A percentile compares a stretch with the other conserved stretches of the same genome.
Evolutionary conservation across 2,329 filamentous ascomycete genomes (phyloP).

Genomic region (Cladophialophora yegresii): DNA sequence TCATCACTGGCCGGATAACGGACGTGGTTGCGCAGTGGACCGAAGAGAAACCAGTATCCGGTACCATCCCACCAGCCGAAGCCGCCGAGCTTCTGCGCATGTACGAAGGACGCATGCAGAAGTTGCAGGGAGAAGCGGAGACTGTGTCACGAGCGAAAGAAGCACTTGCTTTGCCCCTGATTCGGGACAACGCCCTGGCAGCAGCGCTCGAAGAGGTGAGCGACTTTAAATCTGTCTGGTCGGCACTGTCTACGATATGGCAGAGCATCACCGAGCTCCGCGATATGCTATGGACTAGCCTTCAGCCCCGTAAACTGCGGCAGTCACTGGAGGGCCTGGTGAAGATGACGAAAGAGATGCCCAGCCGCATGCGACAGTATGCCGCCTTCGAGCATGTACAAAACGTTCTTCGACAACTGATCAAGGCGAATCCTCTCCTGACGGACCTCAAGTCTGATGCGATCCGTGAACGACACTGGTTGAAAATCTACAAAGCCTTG

Average conservation of each 20-base stretch:
- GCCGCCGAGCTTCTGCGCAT: constrained; percentile 78
- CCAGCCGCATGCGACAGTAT: constrained; percentile 97
- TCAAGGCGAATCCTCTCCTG: constrained; percentile 88
- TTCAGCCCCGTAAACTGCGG: constrained; percentile 90
- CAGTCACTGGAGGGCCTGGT: constrained; percentile 86
- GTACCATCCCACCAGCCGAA: constrained; percentile 84
- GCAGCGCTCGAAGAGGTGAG: constrained; percentile 92
- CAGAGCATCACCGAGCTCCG: constrained; percentile 90
- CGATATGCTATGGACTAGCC: constrained; percentile 90
- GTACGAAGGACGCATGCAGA: constrained; percentile 83
- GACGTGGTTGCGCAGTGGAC: constrained; percentile 89
- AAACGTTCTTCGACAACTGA: constrained; percentile 78
- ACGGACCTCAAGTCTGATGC: constrained; percentile 94
- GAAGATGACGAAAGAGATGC: constrained; percentile 99
- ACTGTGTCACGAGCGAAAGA: constrained; percentile 98
- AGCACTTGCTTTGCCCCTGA: constrained; percentile 83
- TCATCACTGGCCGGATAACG: constrained; percentile 82
- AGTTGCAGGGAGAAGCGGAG: constrained; percentile 81
- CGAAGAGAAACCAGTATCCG: constrained; percentile 94
- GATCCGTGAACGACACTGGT: constrained; percentile 94
- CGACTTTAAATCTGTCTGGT: constrained; percentile 99
- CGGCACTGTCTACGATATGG: constrained; percentile 93
- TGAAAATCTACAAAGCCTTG: constrained; percentile 94
- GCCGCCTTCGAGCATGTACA: constrained; percentile 99
- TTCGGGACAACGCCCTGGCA: constrained; percentile 76